Evolutionary conservation across 176 grass and related monocot genomes (phyloP), one percentile per base, ranked within the genome.

Genomic region (Carex pumila): DNA sequence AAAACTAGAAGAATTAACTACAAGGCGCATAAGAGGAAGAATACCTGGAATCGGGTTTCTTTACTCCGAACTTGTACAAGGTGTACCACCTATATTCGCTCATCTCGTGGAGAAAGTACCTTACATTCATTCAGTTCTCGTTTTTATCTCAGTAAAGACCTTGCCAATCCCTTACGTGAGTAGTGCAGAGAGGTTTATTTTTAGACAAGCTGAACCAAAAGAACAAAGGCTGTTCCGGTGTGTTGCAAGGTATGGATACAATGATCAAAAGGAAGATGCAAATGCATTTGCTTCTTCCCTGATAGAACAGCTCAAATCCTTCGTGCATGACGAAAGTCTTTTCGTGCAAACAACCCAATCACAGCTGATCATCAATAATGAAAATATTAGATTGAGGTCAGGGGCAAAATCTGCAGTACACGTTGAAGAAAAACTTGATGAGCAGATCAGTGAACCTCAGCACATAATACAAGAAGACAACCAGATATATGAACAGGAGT

Each of bases 61-160:
- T 45, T 97, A 97, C 81, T 88, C 94, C 2, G 94, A 97, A 66
- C 89, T 97, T 12, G 91, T 93, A 39, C 94, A 97, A 89, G 94
- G 94, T 13, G 77, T 97, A 29, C 91, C 94, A 2, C 94, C 94
- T 0, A 85, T 97, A 60, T 97, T 97, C 82, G 84, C 86, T 17
- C 94, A 93, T 83, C 89, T 93, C 0, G 77, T 92, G 10, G 80
- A 90, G 2, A 94, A 94, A 70, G 87, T 97, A 69, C 91, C 91
- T 0, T 91, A 86, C 76, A 25, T 97, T 65, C 94, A 97, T 86
- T 84, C 94, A 9, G 86, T 94, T 0, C 57, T 93, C 0, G 84
- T 97, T 9, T 85, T 93, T 87, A 89, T 97, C 21, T 97, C 94
- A 22, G 83, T 97, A 6, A 97, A 93, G 73, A 85, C 89, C 81